phyloP scores from a whole-genome alignment of 202 grass and related monocot species.

The Carex arenaria region DNA sequence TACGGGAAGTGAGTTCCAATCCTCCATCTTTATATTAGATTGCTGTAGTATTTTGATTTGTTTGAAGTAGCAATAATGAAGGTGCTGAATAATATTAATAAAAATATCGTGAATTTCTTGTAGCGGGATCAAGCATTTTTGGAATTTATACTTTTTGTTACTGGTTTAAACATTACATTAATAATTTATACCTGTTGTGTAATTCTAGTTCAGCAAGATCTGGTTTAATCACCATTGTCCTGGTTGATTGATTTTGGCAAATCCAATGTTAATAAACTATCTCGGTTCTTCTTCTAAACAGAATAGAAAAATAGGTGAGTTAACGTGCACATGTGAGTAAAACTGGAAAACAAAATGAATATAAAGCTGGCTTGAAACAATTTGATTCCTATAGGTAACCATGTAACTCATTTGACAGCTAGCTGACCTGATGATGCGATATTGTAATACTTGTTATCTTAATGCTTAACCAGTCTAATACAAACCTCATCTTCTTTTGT shows the following conservation, averaged over 20 bases:
- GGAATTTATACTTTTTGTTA: neutral
- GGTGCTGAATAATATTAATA: slow-evolving; percentile 10
- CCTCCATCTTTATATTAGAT: slow-evolving; percentile 3
- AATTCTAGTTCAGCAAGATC: slow-evolving; percentile 3
- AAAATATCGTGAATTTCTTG: neutral
- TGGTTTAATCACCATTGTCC: neutral
- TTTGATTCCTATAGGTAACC: neutral
- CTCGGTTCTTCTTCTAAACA: neutral
- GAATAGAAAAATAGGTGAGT: neutral
- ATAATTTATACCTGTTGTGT: neutral
- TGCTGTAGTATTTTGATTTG: slow-evolving; percentile 14
- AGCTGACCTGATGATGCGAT: neutral
- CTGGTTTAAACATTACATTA: neutral
- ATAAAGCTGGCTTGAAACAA: neutral
- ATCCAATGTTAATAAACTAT: neutral
- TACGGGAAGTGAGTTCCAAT: slow-evolving; percentile 64
- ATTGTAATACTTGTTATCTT: neutral
- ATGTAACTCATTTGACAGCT: neutral
- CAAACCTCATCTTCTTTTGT: neutral
- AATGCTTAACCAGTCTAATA: neutral
- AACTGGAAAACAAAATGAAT: neutral
- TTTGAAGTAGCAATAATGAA: neutral
- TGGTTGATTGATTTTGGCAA: neutral
- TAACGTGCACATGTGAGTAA: neutral
- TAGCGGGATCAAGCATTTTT: neutral